phyloP scores from a whole-genome alignment of 306 rosid species.

The Argentina anserina region DNA sequence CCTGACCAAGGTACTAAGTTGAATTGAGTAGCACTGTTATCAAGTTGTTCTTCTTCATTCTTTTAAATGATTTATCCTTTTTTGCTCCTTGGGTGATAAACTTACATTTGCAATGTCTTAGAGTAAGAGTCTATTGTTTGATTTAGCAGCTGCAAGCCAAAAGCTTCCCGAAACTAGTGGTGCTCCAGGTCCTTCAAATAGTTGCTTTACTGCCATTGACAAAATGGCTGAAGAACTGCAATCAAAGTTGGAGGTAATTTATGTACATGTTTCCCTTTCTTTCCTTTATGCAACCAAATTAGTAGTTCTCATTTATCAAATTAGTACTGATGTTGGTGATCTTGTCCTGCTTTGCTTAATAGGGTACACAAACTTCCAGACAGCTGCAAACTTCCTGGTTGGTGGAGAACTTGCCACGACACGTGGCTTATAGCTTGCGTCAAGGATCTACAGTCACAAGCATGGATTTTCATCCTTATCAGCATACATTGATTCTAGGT shows the following conservation, averaged over 20 bases:
- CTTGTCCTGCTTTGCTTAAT: constrained; percentile 28
- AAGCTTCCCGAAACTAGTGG: constrained; percentile 67
- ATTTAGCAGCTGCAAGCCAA: constrained; percentile 58
- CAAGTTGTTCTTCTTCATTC: neutral
- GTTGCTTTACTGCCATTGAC: constrained; percentile 61
- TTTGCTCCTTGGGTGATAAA: neutral
- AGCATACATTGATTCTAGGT: constrained; percentile 75
- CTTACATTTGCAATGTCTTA: too few relatives aligned
- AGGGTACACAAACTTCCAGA: constrained; percentile 65
- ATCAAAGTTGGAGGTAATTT: constrained; percentile 68
- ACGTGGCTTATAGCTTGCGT: constrained; percentile 61
- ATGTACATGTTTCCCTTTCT: constrained; percentile 11
- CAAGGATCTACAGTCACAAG: constrained; percentile 83
- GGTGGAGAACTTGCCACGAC: constrained; percentile 70
- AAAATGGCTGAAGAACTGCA: constrained; percentile 68
- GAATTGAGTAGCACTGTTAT: neutral
- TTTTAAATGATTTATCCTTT: neutral
- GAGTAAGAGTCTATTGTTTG: constrained; percentile 12
- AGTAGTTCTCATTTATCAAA: constrained; percentile 10
- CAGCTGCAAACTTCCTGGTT: constrained; percentile 62
- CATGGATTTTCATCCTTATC: constrained; percentile 96
- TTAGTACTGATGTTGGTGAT: constrained; percentile 20
- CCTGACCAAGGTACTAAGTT: constrained; percentile 59
- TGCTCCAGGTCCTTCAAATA: constrained; percentile 68
- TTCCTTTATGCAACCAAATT: neutral